phyloP scores from a whole-genome alignment of 2,329 filamentous ascomycete genomes.

The Lanzia echinophila region DNA sequence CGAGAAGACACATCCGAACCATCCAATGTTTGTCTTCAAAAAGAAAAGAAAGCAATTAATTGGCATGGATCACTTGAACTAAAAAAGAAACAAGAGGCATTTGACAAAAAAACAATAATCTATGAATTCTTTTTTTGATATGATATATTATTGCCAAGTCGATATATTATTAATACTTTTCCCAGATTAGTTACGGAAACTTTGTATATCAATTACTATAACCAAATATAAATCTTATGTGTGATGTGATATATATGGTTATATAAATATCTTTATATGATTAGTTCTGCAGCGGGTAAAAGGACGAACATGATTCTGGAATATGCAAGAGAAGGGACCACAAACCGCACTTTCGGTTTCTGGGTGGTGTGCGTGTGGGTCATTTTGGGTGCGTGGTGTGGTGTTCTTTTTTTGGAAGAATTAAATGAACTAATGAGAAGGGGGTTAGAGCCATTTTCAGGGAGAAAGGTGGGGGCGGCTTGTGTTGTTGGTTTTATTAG shows the following conservation, averaged over 20 bases:
- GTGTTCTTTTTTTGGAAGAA: not conserved
- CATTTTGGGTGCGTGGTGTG: constrained; percentile 7
- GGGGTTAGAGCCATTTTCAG: too few species aligned
- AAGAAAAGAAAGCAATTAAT: not conserved
- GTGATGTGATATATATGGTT: not conserved
- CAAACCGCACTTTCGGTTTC: not conserved
- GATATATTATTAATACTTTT: too few species aligned
- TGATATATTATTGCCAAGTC: too few species aligned
- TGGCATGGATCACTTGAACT: too few species aligned
- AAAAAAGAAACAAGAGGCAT: too few species aligned
- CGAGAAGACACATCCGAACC: constrained; percentile 1
- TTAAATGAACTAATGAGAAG: too few species aligned
- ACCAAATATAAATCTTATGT: constrained; percentile 1
- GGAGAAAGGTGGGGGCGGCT: too few species aligned
- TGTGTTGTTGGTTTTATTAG: too few species aligned
- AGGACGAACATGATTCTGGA: constrained; percentile 5
- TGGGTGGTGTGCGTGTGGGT: not conserved
- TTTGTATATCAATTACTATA: too few species aligned
- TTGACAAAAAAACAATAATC: too few species aligned
- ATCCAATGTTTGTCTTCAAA: not conserved
- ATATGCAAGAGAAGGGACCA: constrained; percentile 7
- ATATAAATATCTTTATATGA: not conserved
- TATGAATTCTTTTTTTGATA: too few species aligned
- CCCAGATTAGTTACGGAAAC: too few species aligned
- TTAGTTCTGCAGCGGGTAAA: constrained; percentile 7